phyloP scores from a whole-genome alignment of 192 early-diverging fungal genomes.

The Haplosporangium gracile region DNA sequence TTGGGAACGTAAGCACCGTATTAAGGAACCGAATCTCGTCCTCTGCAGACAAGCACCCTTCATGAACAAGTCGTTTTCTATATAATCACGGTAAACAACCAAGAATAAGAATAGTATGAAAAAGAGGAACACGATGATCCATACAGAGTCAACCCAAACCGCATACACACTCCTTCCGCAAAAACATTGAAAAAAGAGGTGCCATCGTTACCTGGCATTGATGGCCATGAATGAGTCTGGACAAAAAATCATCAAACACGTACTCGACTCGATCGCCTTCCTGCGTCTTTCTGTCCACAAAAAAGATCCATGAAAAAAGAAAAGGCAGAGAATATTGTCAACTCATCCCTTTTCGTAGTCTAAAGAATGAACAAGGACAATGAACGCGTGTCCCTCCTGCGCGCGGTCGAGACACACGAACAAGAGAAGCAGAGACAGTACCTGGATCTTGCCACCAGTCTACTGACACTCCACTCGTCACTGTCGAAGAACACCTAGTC shows the following conservation, averaged over 20 bases:
- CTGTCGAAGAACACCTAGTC: not conserved
- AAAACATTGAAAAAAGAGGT: not conserved
- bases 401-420: not conserved
- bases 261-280: conserved; percentile 28
- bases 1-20: conserved; percentile 63
- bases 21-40: conserved; percentile 60
- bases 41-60: conserved; percentile 30
- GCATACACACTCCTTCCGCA: not conserved
- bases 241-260: conserved; percentile 61
- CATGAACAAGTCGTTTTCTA: conserved; percentile 61
- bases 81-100: not conserved
- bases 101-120: not conserved
- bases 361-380: not conserved
- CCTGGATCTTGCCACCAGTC: conserved; percentile 46
- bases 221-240: conserved; percentile 65
- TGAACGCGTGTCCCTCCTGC: not conserved
- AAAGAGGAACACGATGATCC: too few relatives aligned
- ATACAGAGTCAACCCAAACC: too few relatives aligned
- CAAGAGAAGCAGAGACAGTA: not conserved
- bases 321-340: too few relatives aligned
- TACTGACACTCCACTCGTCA: too few relatives aligned
- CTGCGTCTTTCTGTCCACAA: conserved; percentile 7
- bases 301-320: not conserved
- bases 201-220: conserved; percentile 58
- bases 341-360: too few relatives aligned